These are phyloP conservation scores for Nyctanthes arbortristis DNA, from an alignment of 257 asterid species.

Conservation along the genomic window DNA sequence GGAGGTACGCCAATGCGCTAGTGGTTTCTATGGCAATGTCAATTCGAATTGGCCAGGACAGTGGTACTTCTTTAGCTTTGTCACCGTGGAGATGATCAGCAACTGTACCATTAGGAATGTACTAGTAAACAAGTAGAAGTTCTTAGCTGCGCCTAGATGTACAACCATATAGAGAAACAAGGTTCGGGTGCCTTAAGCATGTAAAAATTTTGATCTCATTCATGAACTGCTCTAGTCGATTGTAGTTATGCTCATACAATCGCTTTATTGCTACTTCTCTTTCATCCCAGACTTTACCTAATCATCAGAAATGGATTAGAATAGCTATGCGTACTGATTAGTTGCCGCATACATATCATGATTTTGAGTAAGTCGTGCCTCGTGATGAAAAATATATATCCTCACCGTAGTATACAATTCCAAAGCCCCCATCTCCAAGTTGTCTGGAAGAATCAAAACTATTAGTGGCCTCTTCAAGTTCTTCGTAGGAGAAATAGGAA, in stretches of 20 bases:
- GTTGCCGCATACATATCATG: neutral
- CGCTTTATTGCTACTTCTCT: conserved; percentile 69
- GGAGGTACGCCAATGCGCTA: conserved; percentile 53
- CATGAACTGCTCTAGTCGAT: conserved; percentile 56
- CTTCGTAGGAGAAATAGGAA: conserved; percentile 42
- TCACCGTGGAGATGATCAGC: conserved; percentile 63
- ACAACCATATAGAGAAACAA: conserved; percentile 57
- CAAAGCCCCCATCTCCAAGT: conserved; percentile 64
- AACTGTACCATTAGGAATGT: conserved; percentile 52
- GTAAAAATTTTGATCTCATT: conserved; percentile 55
- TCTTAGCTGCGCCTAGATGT: conserved; percentile 50
- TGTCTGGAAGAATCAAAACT: conserved; percentile 43
- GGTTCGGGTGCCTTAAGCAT: conserved; percentile 44
- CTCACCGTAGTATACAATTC: conserved; percentile 54
- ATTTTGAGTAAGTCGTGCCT: neutral
- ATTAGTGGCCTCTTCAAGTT: conserved; percentile 49
- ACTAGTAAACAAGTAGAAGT: conserved; percentile 60
- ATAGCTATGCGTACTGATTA: neutral
- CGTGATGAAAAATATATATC: neutral
- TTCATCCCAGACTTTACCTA: conserved; percentile 56
- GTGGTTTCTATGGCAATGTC: conserved; percentile 59
- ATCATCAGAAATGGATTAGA: neutral
- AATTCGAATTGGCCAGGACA: conserved; percentile 48
- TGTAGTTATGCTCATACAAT: conserved; percentile 46
- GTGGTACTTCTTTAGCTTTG: conserved; percentile 17